A percentile compares a stretch with the other conserved stretches of the same genome.
phyloP scores from a whole-genome alignment of 1,284 basidiomycete genomes.

The Coniferiporia weirii region DNA sequence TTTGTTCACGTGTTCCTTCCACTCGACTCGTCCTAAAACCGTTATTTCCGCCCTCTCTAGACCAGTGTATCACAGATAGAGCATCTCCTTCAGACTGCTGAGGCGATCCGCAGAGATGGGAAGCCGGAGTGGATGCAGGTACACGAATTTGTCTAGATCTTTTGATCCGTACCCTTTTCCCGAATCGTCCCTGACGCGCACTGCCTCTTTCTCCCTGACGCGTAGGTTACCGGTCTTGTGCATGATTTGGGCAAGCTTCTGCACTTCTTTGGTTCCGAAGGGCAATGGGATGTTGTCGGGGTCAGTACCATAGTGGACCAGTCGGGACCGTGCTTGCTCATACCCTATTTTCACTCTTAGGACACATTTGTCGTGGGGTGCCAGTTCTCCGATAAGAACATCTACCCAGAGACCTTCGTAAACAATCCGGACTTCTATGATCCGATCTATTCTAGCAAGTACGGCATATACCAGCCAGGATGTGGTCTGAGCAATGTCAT shows the following conservation, averaged over 20 bases:
- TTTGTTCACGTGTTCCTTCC: constrained; percentile 6
- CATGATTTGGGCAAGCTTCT: constrained; percentile 87
- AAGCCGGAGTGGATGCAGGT: constrained; percentile 89
- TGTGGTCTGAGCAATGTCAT: constrained; percentile 89
- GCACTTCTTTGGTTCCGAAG: constrained; percentile 76
- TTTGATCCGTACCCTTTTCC: constrained; percentile 36
- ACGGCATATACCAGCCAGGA: constrained; percentile 76
- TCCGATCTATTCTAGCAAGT: constrained; percentile 69
- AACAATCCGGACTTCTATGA: constrained; percentile 75
- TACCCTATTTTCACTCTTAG: constrained; percentile 30
- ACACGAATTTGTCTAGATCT: constrained; percentile 30
- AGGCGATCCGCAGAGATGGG: constrained; percentile 84
- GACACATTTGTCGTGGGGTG: constrained; percentile 88
- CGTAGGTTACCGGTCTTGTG: constrained; percentile 73
- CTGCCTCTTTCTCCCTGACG: too few species aligned
- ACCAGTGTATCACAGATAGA: constrained; percentile 82
- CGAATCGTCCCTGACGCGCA: constrained; percentile 33
- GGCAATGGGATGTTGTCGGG: constrained; percentile 91
- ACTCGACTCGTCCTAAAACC: constrained; percentile 7
- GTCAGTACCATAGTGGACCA: constrained; percentile 36
- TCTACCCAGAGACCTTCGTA: constrained; percentile 78
- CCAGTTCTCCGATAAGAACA: constrained; percentile 76
- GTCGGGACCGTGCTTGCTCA: background rate
- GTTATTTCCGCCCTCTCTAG: constrained; percentile 30
- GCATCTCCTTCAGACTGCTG: constrained; percentile 87